A percentile compares a stretch with the other conserved stretches of the same genome.
phyloP scores from a whole-genome alignment of 306 rosid genomes.

The Betula pendula region DNA sequence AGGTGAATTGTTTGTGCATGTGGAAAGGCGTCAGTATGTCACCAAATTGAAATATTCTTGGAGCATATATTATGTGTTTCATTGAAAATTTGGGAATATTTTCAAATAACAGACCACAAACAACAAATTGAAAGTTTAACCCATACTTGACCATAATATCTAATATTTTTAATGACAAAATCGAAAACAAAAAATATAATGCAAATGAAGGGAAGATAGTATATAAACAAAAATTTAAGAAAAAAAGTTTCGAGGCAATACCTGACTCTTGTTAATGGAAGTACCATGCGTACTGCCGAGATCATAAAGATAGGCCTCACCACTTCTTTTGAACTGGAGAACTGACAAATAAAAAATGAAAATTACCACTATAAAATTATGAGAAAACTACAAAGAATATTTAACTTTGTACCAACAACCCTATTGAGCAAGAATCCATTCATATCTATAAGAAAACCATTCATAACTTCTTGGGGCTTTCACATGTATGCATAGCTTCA shows the following conservation, averaged over 20 bases:
- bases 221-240: no score
- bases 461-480: neutral
- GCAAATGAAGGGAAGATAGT: neutral
- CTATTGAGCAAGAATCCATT: neutral
- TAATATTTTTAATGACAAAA: neutral
- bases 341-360: slow-evolving; percentile 47
- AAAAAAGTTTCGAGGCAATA: slow-evolving; percentile 29
- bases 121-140: neutral
- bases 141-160: neutral
- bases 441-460: slow-evolving; percentile 20
- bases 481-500: slow-evolving; percentile 6
- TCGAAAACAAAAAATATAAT: neutral
- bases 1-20: neutral
- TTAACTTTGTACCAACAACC: neutral
- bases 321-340: slow-evolving; percentile 80
- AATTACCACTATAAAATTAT: slow-evolving; percentile 25
- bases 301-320: slow-evolving; percentile 82
- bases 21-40: no score
- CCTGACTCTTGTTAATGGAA: slow-evolving; percentile 82
- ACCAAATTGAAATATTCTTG: neutral
- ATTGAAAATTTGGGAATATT: neutral
- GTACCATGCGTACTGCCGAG: slow-evolving; percentile 98
- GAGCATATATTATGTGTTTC: neutral
- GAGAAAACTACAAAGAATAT: neutral
- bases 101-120: neutral